These are phyloP conservation scores for Rhodotorula graminis DNA, from an alignment of 768 basidiomycete species.

Conservation along the genomic window DNA sequence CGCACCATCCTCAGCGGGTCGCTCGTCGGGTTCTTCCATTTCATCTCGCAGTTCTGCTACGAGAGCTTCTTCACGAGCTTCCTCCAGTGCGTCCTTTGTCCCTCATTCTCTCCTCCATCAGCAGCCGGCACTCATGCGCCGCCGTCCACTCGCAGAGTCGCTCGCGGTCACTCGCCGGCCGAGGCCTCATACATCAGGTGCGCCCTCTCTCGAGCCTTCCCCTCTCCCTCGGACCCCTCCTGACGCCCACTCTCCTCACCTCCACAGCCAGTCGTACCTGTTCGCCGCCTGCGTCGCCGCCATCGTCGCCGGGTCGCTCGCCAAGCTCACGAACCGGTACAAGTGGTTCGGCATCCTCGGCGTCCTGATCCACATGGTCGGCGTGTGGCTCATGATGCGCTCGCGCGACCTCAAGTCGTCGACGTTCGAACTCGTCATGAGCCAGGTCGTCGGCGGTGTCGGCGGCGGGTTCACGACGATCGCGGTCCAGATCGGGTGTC, in stretches of 20 bases:
- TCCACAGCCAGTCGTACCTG: conserved; percentile 40
- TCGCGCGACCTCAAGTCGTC: conserved; percentile 37
- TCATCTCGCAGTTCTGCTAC: conserved; percentile 41
- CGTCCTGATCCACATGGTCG: conserved; percentile 40
- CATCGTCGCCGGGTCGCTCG: conserved; percentile 34
- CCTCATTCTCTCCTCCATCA: no score
- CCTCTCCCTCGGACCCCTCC: neutral
- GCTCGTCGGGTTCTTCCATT: conserved; percentile 41
- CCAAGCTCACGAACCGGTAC: conserved; percentile 39
- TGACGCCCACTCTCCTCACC: neutral
- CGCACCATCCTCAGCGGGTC: conserved; percentile 37
- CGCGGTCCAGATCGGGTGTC: conserved; percentile 39
- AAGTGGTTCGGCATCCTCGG: conserved; percentile 40
- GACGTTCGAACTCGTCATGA: conserved; percentile 39
- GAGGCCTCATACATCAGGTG: conserved; percentile 34
- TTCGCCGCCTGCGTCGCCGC: conserved; percentile 40
- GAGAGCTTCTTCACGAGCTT: conserved; percentile 44
- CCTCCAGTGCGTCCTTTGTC: conserved; percentile 32
- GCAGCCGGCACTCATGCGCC: no score
- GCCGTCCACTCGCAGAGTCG: conserved; percentile 38
- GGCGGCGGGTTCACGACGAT: conserved; percentile 41
- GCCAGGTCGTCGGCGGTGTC: conserved; percentile 39
- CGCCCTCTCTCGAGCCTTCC: neutral
- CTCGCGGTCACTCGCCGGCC: conserved; percentile 31
- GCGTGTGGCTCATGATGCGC: conserved; percentile 42